Percentiles rank a stretch among this genome's conserved stretches.
These are phyloP conservation scores for Monoraphidium neglectum DNA, from an alignment of 139 green algal species.

Conservation along the genomic window DNA sequence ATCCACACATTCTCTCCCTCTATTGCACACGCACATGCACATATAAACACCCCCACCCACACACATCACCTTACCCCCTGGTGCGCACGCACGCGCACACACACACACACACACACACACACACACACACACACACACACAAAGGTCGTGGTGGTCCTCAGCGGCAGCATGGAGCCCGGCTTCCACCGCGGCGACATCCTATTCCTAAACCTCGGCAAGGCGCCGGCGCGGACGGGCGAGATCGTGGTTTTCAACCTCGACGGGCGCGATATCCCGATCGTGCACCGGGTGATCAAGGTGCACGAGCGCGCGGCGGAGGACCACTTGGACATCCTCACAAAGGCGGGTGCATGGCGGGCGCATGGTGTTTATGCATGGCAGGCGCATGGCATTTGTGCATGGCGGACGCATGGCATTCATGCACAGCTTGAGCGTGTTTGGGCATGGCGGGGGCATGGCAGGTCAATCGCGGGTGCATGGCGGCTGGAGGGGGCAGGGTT, in stretches of 20 bases:
- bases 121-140: background rate
- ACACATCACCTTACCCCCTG: background rate
- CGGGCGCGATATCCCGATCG: constrained; percentile 94
- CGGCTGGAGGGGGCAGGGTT: too few relatives aligned
- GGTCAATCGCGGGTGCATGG: too few relatives aligned
- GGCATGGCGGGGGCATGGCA: too few relatives aligned
- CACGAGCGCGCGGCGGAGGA: constrained; percentile 59
- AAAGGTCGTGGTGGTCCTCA: constrained; percentile 98
- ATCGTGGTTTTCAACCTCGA: constrained; percentile 93
- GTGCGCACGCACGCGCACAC: too few relatives aligned
- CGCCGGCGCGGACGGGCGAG: constrained; percentile 50
- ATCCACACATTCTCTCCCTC: background rate
- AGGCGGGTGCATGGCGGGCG: constrained; percentile 43
- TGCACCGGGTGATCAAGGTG: constrained; percentile 93
- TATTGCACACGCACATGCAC: background rate
- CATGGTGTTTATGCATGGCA: too few relatives aligned
- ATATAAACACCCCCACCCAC: background rate
- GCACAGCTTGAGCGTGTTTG: too few relatives aligned
- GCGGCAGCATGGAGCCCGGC: constrained; percentile 97
- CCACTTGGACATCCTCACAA: constrained; percentile 89
- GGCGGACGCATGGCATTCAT: too few relatives aligned
- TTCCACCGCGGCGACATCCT: constrained; percentile 98
- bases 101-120: too few relatives aligned
- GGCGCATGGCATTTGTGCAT: too few relatives aligned
- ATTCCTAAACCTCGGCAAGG: constrained; percentile 88